phyloP scores from a whole-genome alignment of 768 basidiomycete species.

The Suillus tomentosus region DNA sequence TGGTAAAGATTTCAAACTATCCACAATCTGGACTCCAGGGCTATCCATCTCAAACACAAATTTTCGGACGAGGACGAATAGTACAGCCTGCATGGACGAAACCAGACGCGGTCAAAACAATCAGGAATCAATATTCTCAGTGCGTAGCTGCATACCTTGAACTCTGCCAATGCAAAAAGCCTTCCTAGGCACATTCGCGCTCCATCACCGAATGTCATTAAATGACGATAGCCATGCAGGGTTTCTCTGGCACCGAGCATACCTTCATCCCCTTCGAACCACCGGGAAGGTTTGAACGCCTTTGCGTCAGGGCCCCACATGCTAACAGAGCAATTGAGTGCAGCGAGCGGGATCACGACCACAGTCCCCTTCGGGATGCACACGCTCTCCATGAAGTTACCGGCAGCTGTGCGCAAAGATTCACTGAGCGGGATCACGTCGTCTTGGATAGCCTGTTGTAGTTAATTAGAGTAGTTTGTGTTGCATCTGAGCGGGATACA shows the following conservation, averaged over 20 bases:
- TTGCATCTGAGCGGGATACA: slow-evolving; percentile 6
- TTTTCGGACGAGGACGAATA: slow-evolving; percentile 43
- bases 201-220: slow-evolving; percentile 48
- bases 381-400: slow-evolving; percentile 32
- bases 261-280: slow-evolving; percentile 36
- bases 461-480: background rate
- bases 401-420: slow-evolving; percentile 31
- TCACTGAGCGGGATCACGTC: slow-evolving; percentile 40
- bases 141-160: slow-evolving; percentile 35
- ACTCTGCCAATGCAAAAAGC: slow-evolving; percentile 42
- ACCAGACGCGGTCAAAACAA: background rate
- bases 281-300: slow-evolving; percentile 45
- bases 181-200: slow-evolving; percentile 48
- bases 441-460: slow-evolving; percentile 37
- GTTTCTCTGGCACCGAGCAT: slow-evolving; percentile 24
- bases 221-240: slow-evolving; percentile 40
- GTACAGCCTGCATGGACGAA: slow-evolving; percentile 27
- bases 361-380: slow-evolving; percentile 41
- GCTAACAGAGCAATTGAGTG: slow-evolving; percentile 40
- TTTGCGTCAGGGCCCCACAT: slow-evolving; percentile 50
- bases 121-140: background rate
- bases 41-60: slow-evolving; percentile 40
- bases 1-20: slow-evolving; percentile 31
- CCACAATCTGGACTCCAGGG: slow-evolving; percentile 33
- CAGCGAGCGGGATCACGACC: slow-evolving; percentile 40